Base-by-base conservation (phyloP, 768 basidiomycete species). In the Myochromella boudieri region DNA sequence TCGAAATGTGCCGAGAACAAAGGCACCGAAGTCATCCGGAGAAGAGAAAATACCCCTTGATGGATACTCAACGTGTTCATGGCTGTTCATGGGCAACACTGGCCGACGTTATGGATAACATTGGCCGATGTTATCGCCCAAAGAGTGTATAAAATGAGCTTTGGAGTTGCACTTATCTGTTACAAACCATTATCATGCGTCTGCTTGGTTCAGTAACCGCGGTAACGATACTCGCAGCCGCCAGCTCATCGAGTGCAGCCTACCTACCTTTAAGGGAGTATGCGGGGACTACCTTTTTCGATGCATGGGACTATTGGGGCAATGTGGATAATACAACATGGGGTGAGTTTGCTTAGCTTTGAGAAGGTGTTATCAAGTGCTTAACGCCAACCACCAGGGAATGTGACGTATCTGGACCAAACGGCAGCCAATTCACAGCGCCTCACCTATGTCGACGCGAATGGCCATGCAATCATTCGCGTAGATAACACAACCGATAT, bases 401-500 rank as follows among this genome's bases (percentile, higher is more conserved):
- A 84, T 77, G 81, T 43, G 69, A 83, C 52, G 70, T 77, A 31
- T 72, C 61, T 82, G 21, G 70, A 74, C 54, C 61, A 68, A 52
- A 54, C 62, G 0, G 63, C 70, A 26, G 78, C 68, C 7, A 49
- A 47, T 12, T 36, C 47, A 14, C 60, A 66, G 49, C 60, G 64
- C 1, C 70, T 90, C 6, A 77, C 78, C 6, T 85, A 76, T 52
- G 62, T 85, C 50, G 81, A 84, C 52, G 53, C 55, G 33, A 72
- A 71, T 3, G 78, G 82, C 5, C 75, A 81, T 46, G 82, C 78
- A 5, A 77, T 92, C 50, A 71, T 92, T 38, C 79, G 75, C 54
- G 90, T 91, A 3, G 89, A 90, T 67, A 85, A 89, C 53, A 70
- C 68, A 1, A 80, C 78, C 6, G 68, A 71, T 45, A 75, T 87